Percentiles rank a stretch among this genome's conserved stretches.
phyloP scores from a whole-genome alignment of 192 early-diverging fungal species.

The Backusella westeae region DNA sequence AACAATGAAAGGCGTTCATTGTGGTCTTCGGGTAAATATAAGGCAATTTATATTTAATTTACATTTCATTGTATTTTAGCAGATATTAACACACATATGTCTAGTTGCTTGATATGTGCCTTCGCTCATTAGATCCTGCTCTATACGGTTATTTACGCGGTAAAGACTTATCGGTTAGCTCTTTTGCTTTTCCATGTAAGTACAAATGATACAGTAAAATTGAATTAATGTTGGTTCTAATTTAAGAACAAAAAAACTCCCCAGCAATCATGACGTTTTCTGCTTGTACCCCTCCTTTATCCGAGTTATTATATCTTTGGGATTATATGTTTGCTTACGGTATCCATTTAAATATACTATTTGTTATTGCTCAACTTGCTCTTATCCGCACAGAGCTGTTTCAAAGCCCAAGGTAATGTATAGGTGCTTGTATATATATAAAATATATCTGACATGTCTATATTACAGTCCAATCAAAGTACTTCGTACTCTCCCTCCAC shows the following conservation, averaged over 20 bases:
- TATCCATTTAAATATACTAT: conserved; percentile 90
- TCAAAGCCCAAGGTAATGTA: conserved; percentile 55
- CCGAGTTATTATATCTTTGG: conserved; percentile 85
- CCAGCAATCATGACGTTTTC: conserved; percentile 83
- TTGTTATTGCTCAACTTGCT: conserved; percentile 82
- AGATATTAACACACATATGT: neutral
- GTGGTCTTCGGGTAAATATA: conserved; percentile 70
- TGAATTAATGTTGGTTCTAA: neutral
- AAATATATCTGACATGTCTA: neutral
- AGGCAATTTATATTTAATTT: neutral
- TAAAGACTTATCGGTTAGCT: conserved; percentile 70
- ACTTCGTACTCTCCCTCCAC: conserved; percentile 61
- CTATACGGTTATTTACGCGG: conserved; percentile 69
- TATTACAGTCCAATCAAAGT: conserved; percentile 65
- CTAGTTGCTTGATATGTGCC: conserved; percentile 82
- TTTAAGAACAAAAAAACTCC: too few species aligned
- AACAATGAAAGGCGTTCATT: conserved; percentile 85
- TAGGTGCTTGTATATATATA: neutral
- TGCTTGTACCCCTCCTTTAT: conserved; percentile 84
- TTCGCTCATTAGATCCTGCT: conserved; percentile 68
- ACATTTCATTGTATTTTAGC: neutral
- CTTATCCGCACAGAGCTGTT: conserved; percentile 75
- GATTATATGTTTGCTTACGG: conserved; percentile 91
- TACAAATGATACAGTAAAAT: neutral
- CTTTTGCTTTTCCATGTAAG: conserved; percentile 91